Evolutionary conservation across 2,329 filamentous ascomycete species (phyloP).

Genomic region (Calonectria naviculata): DNA sequence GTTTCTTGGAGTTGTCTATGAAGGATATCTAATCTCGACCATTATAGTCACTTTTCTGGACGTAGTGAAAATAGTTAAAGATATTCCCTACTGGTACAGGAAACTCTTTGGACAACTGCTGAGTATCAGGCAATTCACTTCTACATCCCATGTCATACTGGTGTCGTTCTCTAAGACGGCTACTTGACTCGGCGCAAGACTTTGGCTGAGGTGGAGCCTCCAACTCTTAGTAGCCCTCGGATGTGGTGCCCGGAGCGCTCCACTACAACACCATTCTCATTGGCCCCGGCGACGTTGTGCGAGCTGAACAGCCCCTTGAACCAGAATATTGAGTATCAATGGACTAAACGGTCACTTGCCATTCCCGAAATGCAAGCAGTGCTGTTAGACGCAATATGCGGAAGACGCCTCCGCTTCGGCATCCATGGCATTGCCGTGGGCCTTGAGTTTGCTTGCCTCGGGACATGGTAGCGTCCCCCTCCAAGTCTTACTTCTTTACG

Average conservation of each 20-base stretch:
- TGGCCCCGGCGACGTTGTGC: not conserved
- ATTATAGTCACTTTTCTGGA: too few relatives aligned
- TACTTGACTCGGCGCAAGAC: not conserved
- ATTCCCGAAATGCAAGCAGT: not conserved
- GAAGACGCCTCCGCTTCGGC: not conserved
- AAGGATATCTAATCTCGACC: too few relatives aligned
- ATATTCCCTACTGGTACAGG: too few relatives aligned
- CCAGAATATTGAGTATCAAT: not conserved
- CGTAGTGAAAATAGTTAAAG: too few relatives aligned
- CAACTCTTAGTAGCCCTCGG: not conserved
- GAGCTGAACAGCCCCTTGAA: not conserved
- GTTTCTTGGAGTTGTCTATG: too few relatives aligned
- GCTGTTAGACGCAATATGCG: not conserved
- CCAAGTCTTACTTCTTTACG: not conserved
- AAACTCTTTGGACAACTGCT: too few relatives aligned
- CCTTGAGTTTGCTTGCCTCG: not conserved
- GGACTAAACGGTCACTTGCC: not conserved
- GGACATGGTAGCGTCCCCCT: not conserved
- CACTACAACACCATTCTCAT: not conserved
- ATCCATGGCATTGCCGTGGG: slow-evolving; percentile 9
- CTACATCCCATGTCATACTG: too few relatives aligned
- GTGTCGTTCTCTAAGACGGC: not conserved
- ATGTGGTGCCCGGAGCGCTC: slow-evolving; percentile 6
- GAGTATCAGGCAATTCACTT: too few relatives aligned
- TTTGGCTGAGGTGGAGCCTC: not conserved